Evolutionary conservation across 2,329 filamentous ascomycete genomes (phyloP), one percentile per base, ranked within the genome.

Genomic region (Meredithiella fracta): DNA sequence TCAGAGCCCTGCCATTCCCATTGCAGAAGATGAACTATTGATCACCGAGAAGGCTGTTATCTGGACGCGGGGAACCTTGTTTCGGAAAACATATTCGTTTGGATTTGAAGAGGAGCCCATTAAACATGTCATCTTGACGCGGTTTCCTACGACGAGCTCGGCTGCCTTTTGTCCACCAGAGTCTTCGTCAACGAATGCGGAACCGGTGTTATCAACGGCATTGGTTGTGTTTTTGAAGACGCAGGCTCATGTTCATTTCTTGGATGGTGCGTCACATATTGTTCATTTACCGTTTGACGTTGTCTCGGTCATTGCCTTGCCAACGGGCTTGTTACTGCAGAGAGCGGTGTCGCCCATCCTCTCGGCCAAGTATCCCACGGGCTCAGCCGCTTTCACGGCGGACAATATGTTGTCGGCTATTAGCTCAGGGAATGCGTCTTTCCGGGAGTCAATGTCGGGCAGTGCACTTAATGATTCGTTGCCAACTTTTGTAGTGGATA

Each of bases 271-370:
- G 34, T 92, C 80, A 65, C 86, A 98, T 74, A 80, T 95, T 58
- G 77, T 97, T 51, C 88, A 95, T 66, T 80, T 98, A 64, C 91
- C 91, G 1, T 98, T 98, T 65, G 90, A 97, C 69, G 85, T 96
- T 44, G 88, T 95, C 65, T 80, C 80, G 54, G 89, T 86, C 29
- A 87, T 90, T 66, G 81, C 91, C 37, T 86, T 86, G 11, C 85
- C 89, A 4, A 75, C 80, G 31, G 92, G 92, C 25, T 76, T 97
- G 52, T 77, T 98, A 20, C 79, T 98, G 57, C 91, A 97, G 68
- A 78, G 90, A 59, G 56, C 40, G 14, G 17, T 38, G 23, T 20
- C 52, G 8, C 47, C 26, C 2, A 22, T 54, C 14, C 8, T 29
- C 17, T 23, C 25, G 2, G 17, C 51, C 8, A 78, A 70, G 59